Conservation (phyloP, 345 rosid genomes). For the Punica granatum region DNA sequence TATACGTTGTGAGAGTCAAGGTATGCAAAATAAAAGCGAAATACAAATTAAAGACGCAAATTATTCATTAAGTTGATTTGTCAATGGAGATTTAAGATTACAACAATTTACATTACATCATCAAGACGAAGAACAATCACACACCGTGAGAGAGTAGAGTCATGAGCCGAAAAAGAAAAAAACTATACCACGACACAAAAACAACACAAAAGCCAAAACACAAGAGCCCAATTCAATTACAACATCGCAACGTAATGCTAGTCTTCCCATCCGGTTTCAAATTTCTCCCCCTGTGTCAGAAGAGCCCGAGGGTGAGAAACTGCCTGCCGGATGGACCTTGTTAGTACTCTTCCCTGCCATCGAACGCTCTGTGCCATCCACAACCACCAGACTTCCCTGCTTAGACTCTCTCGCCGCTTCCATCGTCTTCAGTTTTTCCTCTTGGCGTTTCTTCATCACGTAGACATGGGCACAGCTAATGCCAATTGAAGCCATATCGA, state of each 20-base stretch:
- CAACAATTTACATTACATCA: not conserved
- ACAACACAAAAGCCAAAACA: not conserved
- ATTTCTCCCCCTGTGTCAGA: not conserved
- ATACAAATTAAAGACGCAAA: no score
- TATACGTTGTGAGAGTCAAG: no score
- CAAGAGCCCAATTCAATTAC: not conserved
- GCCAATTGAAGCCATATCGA: conserved; percentile 29
- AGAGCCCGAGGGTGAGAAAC: not conserved
- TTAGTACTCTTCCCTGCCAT: not conserved
- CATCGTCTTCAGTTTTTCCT: conserved; percentile 24
- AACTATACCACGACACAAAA: not conserved
- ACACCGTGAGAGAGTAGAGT: no score
- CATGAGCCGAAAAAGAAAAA: no score
- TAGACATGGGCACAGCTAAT: conserved; percentile 25
- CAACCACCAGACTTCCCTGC: not conserved
- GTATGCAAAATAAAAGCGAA: no score
- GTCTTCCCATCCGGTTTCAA: not conserved
- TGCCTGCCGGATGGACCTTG: not conserved
- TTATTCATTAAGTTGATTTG: no score
- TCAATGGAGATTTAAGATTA: no score
- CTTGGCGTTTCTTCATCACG: conserved; percentile 23
- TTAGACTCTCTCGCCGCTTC: not conserved
- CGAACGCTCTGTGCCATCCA: not conserved
- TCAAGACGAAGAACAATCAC: not conserved
- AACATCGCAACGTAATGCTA: not conserved